These are phyloP conservation scores for Astrothelium macrocarpum DNA, from an alignment of 495 filamentous ascomycete species.

Conservation along the genomic window DNA sequence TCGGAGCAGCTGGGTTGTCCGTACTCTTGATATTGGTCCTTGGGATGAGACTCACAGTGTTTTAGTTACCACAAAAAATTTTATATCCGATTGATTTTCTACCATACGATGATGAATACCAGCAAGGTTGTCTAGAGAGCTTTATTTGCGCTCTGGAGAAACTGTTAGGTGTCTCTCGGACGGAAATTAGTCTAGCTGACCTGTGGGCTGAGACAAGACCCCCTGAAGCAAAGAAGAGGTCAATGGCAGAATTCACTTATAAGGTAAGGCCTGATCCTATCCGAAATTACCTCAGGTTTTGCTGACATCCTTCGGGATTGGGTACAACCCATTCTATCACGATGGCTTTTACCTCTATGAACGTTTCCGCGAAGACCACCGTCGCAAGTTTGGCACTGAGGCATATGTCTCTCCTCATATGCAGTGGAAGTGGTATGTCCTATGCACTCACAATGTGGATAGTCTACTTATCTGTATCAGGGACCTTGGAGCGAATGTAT, in stretches of 20 bases:
- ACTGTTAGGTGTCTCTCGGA: not conserved
- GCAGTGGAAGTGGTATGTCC: not conserved
- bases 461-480: not conserved
- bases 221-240: not conserved
- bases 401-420: not conserved
- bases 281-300: not conserved
- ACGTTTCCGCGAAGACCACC: not conserved
- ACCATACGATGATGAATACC: constrained; percentile 8
- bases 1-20: too few species aligned
- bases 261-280: not conserved
- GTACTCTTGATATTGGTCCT: not conserved
- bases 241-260: not conserved
- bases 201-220: not conserved
- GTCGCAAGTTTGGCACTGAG: not conserved
- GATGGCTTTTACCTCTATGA: not conserved
- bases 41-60: not conserved
- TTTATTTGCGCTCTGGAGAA: not conserved
- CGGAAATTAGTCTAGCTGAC: not conserved
- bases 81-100: constrained; percentile 34
- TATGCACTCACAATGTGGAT: not conserved
- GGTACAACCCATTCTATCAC: not conserved
- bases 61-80: constrained; percentile 29
- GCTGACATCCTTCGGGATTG: not conserved
- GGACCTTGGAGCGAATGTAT: not conserved
- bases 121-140: not conserved